Base-by-base conservation (phyloP, 2,329 filamentous ascomycete species). In the Sphaerulina musiva region DNA sequence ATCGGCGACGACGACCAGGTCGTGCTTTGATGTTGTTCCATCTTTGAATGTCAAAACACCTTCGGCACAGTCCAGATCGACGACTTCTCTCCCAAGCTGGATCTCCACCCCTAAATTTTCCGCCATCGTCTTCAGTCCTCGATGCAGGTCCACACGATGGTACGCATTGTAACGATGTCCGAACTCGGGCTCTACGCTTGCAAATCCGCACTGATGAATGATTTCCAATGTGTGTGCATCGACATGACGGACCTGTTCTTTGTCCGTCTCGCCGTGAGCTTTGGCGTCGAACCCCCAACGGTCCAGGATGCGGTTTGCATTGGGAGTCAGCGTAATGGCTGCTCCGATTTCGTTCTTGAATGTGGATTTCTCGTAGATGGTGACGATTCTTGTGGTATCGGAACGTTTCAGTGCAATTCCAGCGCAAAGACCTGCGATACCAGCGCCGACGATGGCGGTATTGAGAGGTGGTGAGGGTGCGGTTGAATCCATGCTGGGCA, bases 281-380 rank as follows among this genome's bases (percentile, higher is more conserved):
- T 54, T 48, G 42, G 63, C 61, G 39, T 72, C 68, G 45, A 74
- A 66, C 1, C 69, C 70, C 66, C 69, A 72, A 23, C 57, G 54
- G 2, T 62, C 52, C 20, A 74, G 62, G n/a, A 68, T 61, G 1
- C 65, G 60, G 4, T 66, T 64, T 5, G 66, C 71, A 53, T 75
- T 74, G 2, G 73, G 72, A 14, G 68, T 67, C 14, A 73, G 57
- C 17, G 68, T 64, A 20, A 76, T 73, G 1, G 73, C 73, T 1
- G 73, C 73, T 3, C 73, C 73, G 26, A 73, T 62, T 59, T 75
- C 73, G 42, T 71, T 70, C 50, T 67, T 67, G 53, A 74, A 70
- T 2, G 39, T 42, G 8, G 60, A 64, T 43, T 64, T 63, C 49
- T 65, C 62, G 45, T 59, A 60, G n/a, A 64, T 55, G 4, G 32